Evolutionary conservation across 139 green algal genomes (phyloP), one percentile per base, ranked within the genome.

Genomic region (Spirogloea muscicola): DNA sequence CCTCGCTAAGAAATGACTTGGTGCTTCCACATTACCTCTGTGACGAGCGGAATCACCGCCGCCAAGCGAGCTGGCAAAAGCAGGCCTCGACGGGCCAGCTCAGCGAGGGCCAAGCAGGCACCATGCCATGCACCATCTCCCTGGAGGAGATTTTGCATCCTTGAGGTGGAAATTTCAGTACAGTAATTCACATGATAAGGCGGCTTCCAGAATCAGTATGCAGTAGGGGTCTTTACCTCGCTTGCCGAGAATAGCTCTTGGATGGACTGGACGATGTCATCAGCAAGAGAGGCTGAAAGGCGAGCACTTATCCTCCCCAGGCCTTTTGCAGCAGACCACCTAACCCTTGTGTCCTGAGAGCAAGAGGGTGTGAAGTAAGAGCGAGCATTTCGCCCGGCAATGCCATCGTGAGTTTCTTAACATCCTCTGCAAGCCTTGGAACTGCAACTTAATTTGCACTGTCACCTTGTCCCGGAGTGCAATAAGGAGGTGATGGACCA

Each of bases 241-340:
- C 82, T 81, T 1, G 84, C 77, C 55, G 67, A 77, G 58, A 95
- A 87, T 18, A 92, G 70, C 39, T 87, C 82, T 61, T 94, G 33
- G 38, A 97, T 78, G 2, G 72, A 72, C 6, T 71, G 82, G 29
- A 93, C 83, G 29, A 98, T 90, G 44, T 98, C 89, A 40, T 95
- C 90, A 0, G 64, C 90, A 39, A 98, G 81, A 58, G 90, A 85
- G 38, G 76, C 51, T 1, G 94, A 91, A 58, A 99, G 87, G 29
- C 91, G 83, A 18, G 75, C 86, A 1, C 88, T 86, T n/a, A 99
- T 58, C 0, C 94, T 84, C 0, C 89, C 93, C 18, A 98, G 29
- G 3, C 94, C 94, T 82, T 98, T 98, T 55, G 93, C 93, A 4
- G 88, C 91, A 6, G 83, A 90, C 93, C 93, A 98, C 18, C 94